Evolutionary conservation across 2,329 filamentous ascomycete species (phyloP), one percentile per base, ranked within the genome.

Genomic region (Truncatella angustata): DNA sequence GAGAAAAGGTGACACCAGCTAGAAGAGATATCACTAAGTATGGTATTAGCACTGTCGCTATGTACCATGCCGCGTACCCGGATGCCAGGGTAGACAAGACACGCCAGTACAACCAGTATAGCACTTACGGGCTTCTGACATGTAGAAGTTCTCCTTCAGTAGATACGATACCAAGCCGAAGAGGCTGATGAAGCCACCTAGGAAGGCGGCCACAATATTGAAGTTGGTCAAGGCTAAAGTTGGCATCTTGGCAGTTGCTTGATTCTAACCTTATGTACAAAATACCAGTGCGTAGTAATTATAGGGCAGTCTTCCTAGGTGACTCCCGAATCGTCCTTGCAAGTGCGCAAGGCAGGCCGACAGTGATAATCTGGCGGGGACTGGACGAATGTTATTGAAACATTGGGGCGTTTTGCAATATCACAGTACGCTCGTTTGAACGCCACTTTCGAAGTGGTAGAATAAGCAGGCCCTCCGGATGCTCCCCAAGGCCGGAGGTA

Each of bases 131-230:
- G 92, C 90, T 79, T 97, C 92, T 1, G 91, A 96, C 1, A 97
- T 79, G 67, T 96, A 96, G 66, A 90, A 93, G 53, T 85, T 87
- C 72, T 96, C 92, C 66, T 97, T 96, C 65, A 90, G 79, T 16
- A 96, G 79, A 65, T 91, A 96, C 1, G 91, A 96, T 0, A 97
- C 90, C 39, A 97, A 74, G 3, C 91, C 91, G 64, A 96, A 97
- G n/a, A 95, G 60, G 0, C 90, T 91, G 56, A 97, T 85, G 73
- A 95, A 97, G 2, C 90, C 92, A 12, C 92, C 92, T 11, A 96
- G 71, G 6, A 90, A 81, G 49, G 88, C 86, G 65, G 90, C 85
- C 50, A 91, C 82, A 58, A 94, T 88, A 70, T 96, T 95, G 77
- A 96, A 96, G 67, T 91, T 88, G 57, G 80, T 85, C 30, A 87